These are phyloP conservation scores for Aspergillus japonicus DNA, from an alignment of 2,329 filamentous ascomycete species.

Conservation along the genomic window DNA sequence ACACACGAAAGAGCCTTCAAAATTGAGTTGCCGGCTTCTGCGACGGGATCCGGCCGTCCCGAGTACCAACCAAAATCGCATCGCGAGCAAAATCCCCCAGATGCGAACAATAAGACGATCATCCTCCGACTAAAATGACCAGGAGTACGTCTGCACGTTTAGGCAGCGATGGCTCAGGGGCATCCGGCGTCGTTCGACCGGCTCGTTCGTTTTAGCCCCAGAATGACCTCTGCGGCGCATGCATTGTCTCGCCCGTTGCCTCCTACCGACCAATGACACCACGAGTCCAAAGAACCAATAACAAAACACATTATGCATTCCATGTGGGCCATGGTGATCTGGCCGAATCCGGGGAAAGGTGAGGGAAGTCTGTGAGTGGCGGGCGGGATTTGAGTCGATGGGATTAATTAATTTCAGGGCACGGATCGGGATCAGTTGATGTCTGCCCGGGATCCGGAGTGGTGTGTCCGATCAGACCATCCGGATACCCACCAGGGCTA, in stretches of 20 bases:
- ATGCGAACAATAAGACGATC: not conserved
- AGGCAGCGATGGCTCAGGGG: not conserved
- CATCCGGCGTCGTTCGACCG: slow-evolving; percentile 7
- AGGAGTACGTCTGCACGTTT: not conserved
- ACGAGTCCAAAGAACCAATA: not conserved
- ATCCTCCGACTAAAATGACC: not conserved
- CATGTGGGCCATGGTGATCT: not conserved
- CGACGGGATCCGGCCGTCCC: not conserved
- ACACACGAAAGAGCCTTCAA: too few relatives aligned
- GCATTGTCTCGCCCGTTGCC: not conserved
- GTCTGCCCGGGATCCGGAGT: slow-evolving; percentile 19
- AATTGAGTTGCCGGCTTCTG: not conserved
- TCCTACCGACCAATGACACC: not conserved
- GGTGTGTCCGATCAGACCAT: slow-evolving; percentile 24
- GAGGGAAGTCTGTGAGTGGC: not conserved
- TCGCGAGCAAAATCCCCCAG: not conserved
- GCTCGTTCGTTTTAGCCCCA: not conserved
- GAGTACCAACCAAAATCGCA: not conserved
- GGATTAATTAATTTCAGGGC: not conserved
- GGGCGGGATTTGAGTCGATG: slow-evolving; percentile 3
- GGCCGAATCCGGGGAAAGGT: slow-evolving; percentile 5
- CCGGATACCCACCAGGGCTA: slow-evolving; percentile 13
- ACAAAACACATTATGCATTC: not conserved
- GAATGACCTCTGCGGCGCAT: not conserved
- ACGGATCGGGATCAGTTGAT: slow-evolving; percentile 12